Evolutionary conservation across 345 rosid species (phyloP), one percentile per base, ranked within the genome.

Genomic region (Toxicodendron radicans): DNA sequence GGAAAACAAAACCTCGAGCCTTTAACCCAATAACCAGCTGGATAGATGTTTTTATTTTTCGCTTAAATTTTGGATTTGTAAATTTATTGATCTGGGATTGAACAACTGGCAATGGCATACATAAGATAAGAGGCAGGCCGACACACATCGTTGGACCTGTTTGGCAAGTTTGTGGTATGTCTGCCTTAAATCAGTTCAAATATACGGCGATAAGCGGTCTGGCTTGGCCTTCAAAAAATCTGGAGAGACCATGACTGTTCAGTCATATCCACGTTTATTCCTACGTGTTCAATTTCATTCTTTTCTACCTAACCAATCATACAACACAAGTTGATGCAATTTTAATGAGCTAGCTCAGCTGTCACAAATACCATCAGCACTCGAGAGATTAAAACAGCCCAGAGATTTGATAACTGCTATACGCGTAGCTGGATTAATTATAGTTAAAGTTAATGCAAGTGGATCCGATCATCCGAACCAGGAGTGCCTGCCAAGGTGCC

Each of bases 231-330:
- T 17, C 38, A 35, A 21, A 4, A 56, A 14, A 2, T 2, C 13
- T 69, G 73, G 73, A 38, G 62, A 32, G 41, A 45, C 20, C 63
- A 56, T 45, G 57, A 48, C 20, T 14, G 41, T 35, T 24, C 41
- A 24, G 20, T n/a, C 70, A 66, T 48, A 3, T 54, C 24, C 11
- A 5, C n/a, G 23, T 20, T 17, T 18, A n/a, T 18, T 62, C 46
- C 48, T 4, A 17, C 23, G 20, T 27, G 14, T 49, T 3, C 16
- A 27, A 4, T 48, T 66, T 49, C 21, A 48, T 11, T 41, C 7
- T 24, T 48, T 23, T 56, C 62, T 12, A 58, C 73, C 73, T 1
- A 70, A 58, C 56, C 41, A 70, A 70, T 57, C 64, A 70, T 57
- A 13, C 62, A 56, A 45, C 16, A 16, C 13, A 38, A 38, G 10